A percentile compares a stretch with the other conserved stretches of the same genome.
phyloP scores from a whole-genome alignment of 345 rosid species.

The Durio zibethinus region DNA sequence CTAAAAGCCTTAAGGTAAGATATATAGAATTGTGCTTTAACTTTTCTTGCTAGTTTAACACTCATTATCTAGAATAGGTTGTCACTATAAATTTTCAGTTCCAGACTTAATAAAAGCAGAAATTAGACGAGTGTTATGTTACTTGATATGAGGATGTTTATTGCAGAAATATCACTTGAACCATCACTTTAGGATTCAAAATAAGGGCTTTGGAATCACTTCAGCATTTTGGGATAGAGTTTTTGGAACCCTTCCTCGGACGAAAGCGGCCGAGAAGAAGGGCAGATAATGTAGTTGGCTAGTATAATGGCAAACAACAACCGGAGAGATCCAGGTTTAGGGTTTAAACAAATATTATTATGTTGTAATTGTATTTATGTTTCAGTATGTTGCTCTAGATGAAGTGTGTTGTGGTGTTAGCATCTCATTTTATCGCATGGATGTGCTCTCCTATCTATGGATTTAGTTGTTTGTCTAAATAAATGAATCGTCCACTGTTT shows the following conservation, averaged over 20 bases:
- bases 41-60: background rate
- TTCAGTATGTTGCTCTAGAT: background rate
- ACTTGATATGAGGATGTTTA: background rate
- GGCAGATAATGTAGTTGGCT: background rate
- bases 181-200: constrained; percentile 87
- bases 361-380: no score
- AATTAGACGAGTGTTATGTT: background rate
- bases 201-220: constrained; percentile 86
- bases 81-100: no score
- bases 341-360: no score
- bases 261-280: constrained; percentile 33
- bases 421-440: no score
- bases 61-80: background rate
- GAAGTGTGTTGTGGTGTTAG: background rate
- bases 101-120: background rate
- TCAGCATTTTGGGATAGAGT: constrained; percentile 80
- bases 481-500: background rate
- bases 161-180: constrained; percentile 89
- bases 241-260: constrained; percentile 75
- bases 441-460: no score
- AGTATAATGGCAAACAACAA: background rate
- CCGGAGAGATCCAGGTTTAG: no score
- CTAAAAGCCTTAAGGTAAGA: constrained; percentile 78
- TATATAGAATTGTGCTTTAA: background rate
- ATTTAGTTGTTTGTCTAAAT: constrained; percentile 3